Conservation (phyloP, 139 green algal genomes). For the Yamagishiella unicocca region DNA sequence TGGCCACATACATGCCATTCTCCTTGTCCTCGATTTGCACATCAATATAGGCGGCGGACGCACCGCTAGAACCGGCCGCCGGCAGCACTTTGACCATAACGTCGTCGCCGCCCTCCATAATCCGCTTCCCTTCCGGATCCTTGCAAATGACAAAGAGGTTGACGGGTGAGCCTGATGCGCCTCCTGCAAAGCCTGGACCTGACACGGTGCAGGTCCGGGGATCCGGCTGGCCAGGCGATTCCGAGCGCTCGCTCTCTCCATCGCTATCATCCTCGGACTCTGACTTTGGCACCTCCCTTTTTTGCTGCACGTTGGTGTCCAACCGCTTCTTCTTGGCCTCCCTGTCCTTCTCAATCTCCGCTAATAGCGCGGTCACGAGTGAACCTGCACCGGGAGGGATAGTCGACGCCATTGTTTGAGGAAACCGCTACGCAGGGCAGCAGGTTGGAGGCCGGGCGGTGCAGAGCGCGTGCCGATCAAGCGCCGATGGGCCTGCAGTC, state of each 20-base stretch:
- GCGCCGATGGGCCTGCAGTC: conserved; percentile 10
- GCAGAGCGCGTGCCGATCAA: neutral
- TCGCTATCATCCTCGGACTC: conserved; percentile 2
- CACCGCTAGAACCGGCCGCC: neutral
- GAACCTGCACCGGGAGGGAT: conserved; percentile 25
- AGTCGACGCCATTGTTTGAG: conserved; percentile 35
- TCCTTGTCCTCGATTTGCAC: conserved; percentile 77
- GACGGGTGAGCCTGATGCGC: conserved; percentile 44
- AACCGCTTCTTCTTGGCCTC: conserved; percentile 25
- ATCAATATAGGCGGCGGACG: neutral
- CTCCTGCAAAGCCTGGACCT: conserved; percentile 55
- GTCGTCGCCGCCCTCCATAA: conserved; percentile 61
- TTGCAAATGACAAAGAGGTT: conserved; percentile 56
- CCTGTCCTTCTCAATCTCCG: conserved; percentile 43
- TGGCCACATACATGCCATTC: conserved; percentile 88
- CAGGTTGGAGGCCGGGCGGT: neutral
- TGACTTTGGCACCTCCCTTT: neutral
- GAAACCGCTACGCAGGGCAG: neutral
- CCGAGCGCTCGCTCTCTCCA: conserved; percentile 8
- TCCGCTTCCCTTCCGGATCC: conserved; percentile 41
- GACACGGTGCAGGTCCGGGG: conserved; percentile 53
- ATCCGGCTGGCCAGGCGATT: conserved; percentile 42
- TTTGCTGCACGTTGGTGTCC: neutral
- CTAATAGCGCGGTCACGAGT: conserved; percentile 35
- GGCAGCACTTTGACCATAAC: conserved; percentile 56